Percentiles rank a stretch among this genome's conserved stretches.
Evolutionary conservation across 768 basidiomycete genomes (phyloP).

Genomic region (Imleria badia): DNA sequence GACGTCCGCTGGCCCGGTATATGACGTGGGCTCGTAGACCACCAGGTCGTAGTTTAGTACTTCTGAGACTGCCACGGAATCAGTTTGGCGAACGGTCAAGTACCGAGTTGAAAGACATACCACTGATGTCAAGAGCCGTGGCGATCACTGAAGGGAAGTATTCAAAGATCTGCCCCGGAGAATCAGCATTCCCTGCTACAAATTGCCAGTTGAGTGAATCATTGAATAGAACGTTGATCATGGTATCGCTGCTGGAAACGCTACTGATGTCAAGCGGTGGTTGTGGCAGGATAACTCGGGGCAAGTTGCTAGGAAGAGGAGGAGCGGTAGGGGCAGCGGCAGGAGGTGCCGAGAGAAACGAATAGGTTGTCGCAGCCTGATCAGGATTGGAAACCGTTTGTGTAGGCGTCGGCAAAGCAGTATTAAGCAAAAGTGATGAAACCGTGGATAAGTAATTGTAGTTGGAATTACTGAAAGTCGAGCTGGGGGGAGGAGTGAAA

Average conservation of each 20-base stretch:
- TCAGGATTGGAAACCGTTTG: slow-evolving; percentile 40
- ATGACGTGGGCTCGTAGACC: slow-evolving; percentile 65
- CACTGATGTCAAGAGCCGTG: slow-evolving; percentile 42
- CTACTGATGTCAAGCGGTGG: slow-evolving; percentile 22
- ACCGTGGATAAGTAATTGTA: slow-evolving; percentile 36
- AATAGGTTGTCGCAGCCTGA: slow-evolving; percentile 29
- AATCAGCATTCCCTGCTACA: slow-evolving; percentile 54
- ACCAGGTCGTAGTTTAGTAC: slow-evolving; percentile 59
- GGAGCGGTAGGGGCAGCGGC: slow-evolving; percentile 26
- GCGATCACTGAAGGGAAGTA: slow-evolving; percentile 57
- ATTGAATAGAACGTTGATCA: slow-evolving; percentile 69
- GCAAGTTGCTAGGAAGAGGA: slow-evolving; percentile 58
- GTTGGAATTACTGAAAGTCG: slow-evolving; percentile 21
- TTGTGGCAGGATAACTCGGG: slow-evolving; percentile 57
- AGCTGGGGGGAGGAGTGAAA: slow-evolving; percentile 4
- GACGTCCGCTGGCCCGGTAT: slow-evolving; percentile 47
- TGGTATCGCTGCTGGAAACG: slow-evolving; percentile 38
- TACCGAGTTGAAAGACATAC: slow-evolving; percentile 30
- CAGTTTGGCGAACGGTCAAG: slow-evolving; percentile 21
- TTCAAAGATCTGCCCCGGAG: slow-evolving; percentile 76
- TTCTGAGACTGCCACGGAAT: slow-evolving; percentile 33
- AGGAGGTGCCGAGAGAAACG: slow-evolving; percentile 21
- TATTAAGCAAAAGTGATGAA: slow-evolving; percentile 34
- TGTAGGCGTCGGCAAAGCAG: slow-evolving; percentile 19
- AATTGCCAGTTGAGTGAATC: slow-evolving; percentile 63